Base-by-base conservation (phyloP, 208 protist species). In the Lotmaria passim region DNA sequence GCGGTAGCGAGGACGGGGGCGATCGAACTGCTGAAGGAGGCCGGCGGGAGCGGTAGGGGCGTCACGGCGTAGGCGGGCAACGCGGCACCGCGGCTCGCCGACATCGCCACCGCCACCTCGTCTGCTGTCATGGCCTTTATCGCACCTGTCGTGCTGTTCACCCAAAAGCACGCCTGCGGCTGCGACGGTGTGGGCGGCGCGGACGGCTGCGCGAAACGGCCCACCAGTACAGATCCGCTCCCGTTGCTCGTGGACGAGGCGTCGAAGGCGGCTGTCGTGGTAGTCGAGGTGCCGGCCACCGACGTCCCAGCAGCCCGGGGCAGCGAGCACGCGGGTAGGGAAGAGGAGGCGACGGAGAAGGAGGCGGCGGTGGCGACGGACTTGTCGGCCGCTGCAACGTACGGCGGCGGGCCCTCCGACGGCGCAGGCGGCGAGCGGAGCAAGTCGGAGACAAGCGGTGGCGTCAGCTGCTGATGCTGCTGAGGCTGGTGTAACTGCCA, bases 141-240 rank as follows among this genome's bases (percentile, higher is more conserved):
- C 1, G 46, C 26, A 14, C 57, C 47, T 7, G 57, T 58, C 3
- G 67, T 14, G 8, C 38, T 31, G 17, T 56, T 52, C 28, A 65
- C 11, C 44, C 44, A 65, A 47, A 65, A 65, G 57, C 67, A 43
- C 41, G 26, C 41, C n/a, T 24, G 56, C 33, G 36, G 14, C 33
- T 5, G 67, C 7, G 33, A n/a, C 24, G 17, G 44, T 0, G 53
- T 43, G 8, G 28, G 21, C 43, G 44, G 3, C 21, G 26, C 24
- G 12, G 66, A 11, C 28, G 21, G 51, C 51, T 39, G 7, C 11
- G 38, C 10, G 23, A 23, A 11, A 24, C 15, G 31, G 28, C 15
- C 17, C 14, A 30, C 4, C 41, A 41, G 8, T 14, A 41, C 50
- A 10, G 21, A 38, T 21, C 36, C 17, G 65, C 52, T 61, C 6